Base-by-base conservation (phyloP, 2,329 filamentous ascomycete genomes). In the Atkinsonella texensis region DNA sequence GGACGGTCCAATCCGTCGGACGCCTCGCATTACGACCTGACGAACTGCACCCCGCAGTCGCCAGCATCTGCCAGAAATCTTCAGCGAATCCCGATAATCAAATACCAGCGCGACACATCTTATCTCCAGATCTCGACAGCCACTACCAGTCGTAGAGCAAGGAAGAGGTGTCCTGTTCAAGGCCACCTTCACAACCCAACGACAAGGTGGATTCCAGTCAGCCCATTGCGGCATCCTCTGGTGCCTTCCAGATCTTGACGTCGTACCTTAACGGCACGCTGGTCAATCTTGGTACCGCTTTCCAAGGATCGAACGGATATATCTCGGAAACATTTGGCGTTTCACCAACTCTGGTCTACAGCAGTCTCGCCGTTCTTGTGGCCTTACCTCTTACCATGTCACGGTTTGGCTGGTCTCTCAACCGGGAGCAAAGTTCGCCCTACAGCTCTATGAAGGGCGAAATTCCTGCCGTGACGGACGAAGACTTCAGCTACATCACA, bases 401-500 rank as follows among this genome's bases (percentile, higher is more conserved):
- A 63, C 71, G 75, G 60, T 79, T 74, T 64, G 72, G 74, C 55
- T 78, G 74, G 70, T 70, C 71, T 10, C 62, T 66, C 51, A 63
- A 61, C 50, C 71, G 71, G 54, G 71, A 72, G 47, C 69, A 69
- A 52, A 62, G 78, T 54, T 80, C 76, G 47, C 75, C 76, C n/a
- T 80, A 74, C 59, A 66, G 67, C 53, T 75, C 76, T 35, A 62
- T 68, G 53, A 65, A 70, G 39, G 71, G 70, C 45, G 71, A 74
- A 42, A 68, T 75, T 10, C 78, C 81, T 33, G 75, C 81, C 57
- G 82, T 90, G 54, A 85, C 80, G 59, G 84, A 89, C 58, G 79
- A 84, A 35, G 86, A 90, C 69, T 91, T 83, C 66, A 84, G 81
- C 63, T 90, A 91, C 71, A 89, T 90, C 63, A 89, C 85, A n/a